phyloP scores from a whole-genome alignment of 345 rosid genomes.

The Salix exigua region DNA sequence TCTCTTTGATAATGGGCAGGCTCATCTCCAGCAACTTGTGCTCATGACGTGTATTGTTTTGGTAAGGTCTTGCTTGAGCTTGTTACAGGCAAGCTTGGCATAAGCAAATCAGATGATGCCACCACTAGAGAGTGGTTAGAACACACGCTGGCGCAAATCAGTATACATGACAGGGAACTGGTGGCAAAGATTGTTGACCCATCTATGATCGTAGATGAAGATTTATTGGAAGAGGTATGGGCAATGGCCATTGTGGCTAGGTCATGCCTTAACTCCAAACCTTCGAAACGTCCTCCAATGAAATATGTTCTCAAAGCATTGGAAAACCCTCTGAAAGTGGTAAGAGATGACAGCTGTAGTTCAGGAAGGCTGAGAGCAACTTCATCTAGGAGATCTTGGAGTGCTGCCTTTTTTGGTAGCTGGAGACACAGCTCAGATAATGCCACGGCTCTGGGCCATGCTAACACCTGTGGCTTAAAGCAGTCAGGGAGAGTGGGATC shows the following conservation, averaged over 20 bases:
- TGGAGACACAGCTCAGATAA: constrained; percentile 82
- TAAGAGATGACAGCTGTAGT: constrained; percentile 64
- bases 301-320: constrained; percentile 80
- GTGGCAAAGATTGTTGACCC: constrained; percentile 83
- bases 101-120: constrained; percentile 59
- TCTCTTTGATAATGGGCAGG: constrained; percentile 38
- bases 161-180: constrained; percentile 78
- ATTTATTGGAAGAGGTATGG: constrained; percentile 95
- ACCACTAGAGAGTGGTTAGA: constrained; percentile 60
- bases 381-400: constrained; percentile 92
- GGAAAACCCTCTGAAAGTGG: constrained; percentile 84
- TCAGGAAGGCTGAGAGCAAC: constrained; percentile 76
- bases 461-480: constrained; percentile 42
- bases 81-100: constrained; percentile 85
- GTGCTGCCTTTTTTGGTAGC: constrained; percentile 83
- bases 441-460: constrained; percentile 9
- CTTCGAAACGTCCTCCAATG: constrained; percentile 82
- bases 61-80: constrained; percentile 96
- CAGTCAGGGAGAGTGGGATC: constrained; percentile 61
- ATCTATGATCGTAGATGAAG: constrained; percentile 78
- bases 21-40: constrained; percentile 50
- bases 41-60: constrained; percentile 85
- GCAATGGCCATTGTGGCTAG: constrained; percentile 93
- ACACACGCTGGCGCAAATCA: constrained; percentile 63
- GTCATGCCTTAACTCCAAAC: constrained; percentile 90